Base-by-base conservation (phyloP, 306 rosid genomes). In the Malus sieversii region DNA sequence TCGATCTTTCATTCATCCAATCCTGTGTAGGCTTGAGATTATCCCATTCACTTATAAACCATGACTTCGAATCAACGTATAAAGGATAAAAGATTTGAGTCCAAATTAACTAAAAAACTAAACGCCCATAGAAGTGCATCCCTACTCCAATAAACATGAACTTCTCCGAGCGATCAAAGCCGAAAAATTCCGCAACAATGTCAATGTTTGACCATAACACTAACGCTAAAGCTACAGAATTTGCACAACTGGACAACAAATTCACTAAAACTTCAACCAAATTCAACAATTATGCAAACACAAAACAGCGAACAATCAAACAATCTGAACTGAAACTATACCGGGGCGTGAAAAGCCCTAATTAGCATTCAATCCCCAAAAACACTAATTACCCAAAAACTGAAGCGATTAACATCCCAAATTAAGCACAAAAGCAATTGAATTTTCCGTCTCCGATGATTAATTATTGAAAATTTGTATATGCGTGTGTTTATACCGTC, bases 371-470 rank as follows among this genome's bases (percentile, higher is more conserved):
- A 65, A 40, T 44, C 70, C 64, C 75, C 20, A 58, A 74, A 77
- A 65, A 66, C 80, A 74, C 86, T 72, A 79, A 77, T 42, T 35
- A 61, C 82, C 57, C 62, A 68, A 68, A 73, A 64, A 69, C 32
- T 66, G 74, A 30, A 65, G 32, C 68, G 20, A 67, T 25, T 42
- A 30, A 40, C 14, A 46, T 11, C 13, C 46, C 42, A 48, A 66
- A 45, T 62, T 8, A 38, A 76, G 27, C 40, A 72, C 1, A 32
- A 25, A 66, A 57, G 5, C 52, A 23, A 16, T 38, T 8, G 52
- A 23, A 19, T 40, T 51, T 57, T 60, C 52, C 52, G n/a, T 22
- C 58, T 30, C 40, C 3, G 29, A 35, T 2, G 29, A 67, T 25
- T 15, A 8, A 73, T 59, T 18, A 42, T 45, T 27, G 9, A 23